A percentile compares a stretch with the other conserved stretches of the same genome.
phyloP scores from a whole-genome alignment of 2,329 filamentous ascomycete species.

The Aquanectria penicillioides region DNA sequence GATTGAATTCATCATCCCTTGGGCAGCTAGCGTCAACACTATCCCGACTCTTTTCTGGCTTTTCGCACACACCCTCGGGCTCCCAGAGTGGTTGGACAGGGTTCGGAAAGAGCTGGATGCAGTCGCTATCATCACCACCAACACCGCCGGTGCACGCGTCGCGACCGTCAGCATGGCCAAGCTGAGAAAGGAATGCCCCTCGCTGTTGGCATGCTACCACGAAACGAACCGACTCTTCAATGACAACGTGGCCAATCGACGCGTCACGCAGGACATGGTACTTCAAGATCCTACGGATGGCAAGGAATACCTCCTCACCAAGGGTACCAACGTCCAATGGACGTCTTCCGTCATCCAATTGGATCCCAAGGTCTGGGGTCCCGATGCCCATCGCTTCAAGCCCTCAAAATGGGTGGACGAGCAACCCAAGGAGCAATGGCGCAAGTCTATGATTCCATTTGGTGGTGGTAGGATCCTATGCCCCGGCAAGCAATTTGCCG shows the following conservation, averaged over 20 bases:
- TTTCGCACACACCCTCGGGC: constrained; percentile 9
- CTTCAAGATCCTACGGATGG: constrained; percentile 13
- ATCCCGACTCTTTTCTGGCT: constrained; percentile 26
- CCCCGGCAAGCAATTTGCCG: constrained; percentile 19
- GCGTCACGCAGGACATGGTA: constrained; percentile 2
- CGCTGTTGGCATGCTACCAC: constrained; percentile 15
- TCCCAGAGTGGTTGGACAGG: background rate
- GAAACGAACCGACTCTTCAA: constrained; percentile 13
- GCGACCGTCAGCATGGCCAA: constrained; percentile 1
- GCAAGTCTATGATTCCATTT: constrained; percentile 19
- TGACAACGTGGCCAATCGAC: constrained; percentile 9
- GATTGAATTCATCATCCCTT: constrained; percentile 16
- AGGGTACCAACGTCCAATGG: constrained; percentile 20
- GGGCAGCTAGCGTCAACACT: constrained; percentile 18
- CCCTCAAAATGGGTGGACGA: constrained; percentile 2
- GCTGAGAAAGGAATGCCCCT: constrained; percentile 9
- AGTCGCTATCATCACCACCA: background rate
- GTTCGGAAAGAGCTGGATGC: constrained; percentile 11
- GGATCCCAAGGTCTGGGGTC: constrained; percentile 15
- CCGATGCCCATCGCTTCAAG: background rate
- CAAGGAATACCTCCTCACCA: constrained; percentile 19
- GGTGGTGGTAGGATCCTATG: constrained; percentile 21
- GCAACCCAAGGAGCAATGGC: background rate
- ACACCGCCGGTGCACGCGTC: background rate
- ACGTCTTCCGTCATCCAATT: constrained; percentile 5